These are phyloP conservation scores for Begonia loranthoides DNA, from an alignment of 306 rosid genomes.

Conservation along the genomic window DNA sequence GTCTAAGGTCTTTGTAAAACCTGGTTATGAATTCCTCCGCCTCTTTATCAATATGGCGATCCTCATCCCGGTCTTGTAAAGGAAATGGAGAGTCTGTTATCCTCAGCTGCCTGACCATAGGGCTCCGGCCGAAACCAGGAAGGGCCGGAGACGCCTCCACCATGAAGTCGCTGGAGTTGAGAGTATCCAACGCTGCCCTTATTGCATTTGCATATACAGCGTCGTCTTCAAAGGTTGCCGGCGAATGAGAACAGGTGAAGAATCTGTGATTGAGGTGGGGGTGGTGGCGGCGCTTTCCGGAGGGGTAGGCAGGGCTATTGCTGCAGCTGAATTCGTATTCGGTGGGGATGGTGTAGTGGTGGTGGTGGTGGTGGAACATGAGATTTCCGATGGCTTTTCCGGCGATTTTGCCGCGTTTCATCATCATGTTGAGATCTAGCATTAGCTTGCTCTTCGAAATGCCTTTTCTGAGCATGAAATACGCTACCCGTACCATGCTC, in stretches of 20 bases:
- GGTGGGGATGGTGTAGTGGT: neutral
- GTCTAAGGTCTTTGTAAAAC: constrained; percentile 46
- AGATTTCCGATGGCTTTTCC: constrained; percentile 7
- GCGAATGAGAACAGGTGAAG: constrained; percentile 8
- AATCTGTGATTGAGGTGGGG: neutral
- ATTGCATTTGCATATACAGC: constrained; percentile 2
- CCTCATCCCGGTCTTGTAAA: constrained; percentile 12
- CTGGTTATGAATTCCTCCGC: constrained; percentile 73
- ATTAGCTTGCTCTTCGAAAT: constrained; percentile 25
- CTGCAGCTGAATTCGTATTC: constrained; percentile 17
- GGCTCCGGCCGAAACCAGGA: constrained; percentile 27
- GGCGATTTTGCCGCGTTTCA: constrained; percentile 9
- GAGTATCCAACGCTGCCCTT: constrained; percentile 19
- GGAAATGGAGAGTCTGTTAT: constrained; percentile 66
- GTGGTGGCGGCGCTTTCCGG: neutral
- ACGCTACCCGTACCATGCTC: constrained; percentile 46
- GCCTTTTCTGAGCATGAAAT: constrained; percentile 48
- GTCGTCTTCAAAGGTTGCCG: constrained; percentile 2
- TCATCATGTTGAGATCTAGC: constrained; percentile 6
- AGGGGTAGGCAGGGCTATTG: constrained; percentile 10
- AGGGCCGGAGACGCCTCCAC: constrained; percentile 26
- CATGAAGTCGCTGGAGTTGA: constrained; percentile 12
- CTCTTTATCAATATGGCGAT: constrained; percentile 43
- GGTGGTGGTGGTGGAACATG: constrained; percentile 12
- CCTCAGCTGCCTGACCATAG: constrained; percentile 37